phyloP scores from a whole-genome alignment of 2,329 filamentous ascomycete genomes.

The Stachybotrys chlorohalonatus region DNA sequence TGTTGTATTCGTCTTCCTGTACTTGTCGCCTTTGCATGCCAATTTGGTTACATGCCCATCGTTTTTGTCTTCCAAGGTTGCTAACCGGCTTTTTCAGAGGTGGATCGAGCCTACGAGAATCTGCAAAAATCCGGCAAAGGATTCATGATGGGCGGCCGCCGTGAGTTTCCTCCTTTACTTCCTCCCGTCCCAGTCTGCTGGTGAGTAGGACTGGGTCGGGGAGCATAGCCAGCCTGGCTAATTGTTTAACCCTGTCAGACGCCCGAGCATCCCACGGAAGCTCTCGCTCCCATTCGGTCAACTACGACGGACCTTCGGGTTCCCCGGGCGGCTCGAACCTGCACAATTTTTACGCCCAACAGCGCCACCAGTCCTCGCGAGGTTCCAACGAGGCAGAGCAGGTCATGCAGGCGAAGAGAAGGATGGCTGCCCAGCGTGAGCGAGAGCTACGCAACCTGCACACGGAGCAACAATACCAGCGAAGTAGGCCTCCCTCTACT shows the following conservation, averaged over 20 bases:
- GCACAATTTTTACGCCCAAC: slow-evolving; percentile 88
- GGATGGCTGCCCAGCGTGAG: slow-evolving; percentile 98
- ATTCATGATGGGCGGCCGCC: slow-evolving; percentile 64
- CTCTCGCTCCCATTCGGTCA: slow-evolving; percentile 75
- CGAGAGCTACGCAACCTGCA: slow-evolving; percentile 99
- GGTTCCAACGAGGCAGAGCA: slow-evolving; percentile 88
- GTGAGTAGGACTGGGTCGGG: slow-evolving; percentile 10
- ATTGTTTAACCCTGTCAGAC: slow-evolving; percentile 38
- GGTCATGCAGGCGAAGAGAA: slow-evolving; percentile 97
- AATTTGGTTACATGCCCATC: not conserved
- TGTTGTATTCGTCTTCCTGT: not conserved
- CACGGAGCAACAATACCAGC: slow-evolving; percentile 99
- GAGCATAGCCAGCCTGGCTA: slow-evolving; percentile 10
- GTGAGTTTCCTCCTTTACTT: slow-evolving; percentile 55
- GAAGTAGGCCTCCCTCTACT: slow-evolving; percentile 85
- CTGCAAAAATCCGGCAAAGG: slow-evolving; percentile 94
- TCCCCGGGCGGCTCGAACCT: slow-evolving; percentile 64
- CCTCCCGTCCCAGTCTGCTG: slow-evolving; percentile 5
- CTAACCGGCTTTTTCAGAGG: slow-evolving; percentile 52
- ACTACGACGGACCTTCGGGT: slow-evolving; percentile 62
- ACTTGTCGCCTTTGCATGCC: not conserved
- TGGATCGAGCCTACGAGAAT: slow-evolving; percentile 92
- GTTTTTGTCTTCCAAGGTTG: too few species aligned
- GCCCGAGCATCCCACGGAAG: slow-evolving; percentile 56
- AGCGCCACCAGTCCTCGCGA: slow-evolving; percentile 82